Evolutionary conservation across 495 filamentous ascomycete genomes (phyloP).

Genomic region (Rhizodiscina lignyota): DNA sequence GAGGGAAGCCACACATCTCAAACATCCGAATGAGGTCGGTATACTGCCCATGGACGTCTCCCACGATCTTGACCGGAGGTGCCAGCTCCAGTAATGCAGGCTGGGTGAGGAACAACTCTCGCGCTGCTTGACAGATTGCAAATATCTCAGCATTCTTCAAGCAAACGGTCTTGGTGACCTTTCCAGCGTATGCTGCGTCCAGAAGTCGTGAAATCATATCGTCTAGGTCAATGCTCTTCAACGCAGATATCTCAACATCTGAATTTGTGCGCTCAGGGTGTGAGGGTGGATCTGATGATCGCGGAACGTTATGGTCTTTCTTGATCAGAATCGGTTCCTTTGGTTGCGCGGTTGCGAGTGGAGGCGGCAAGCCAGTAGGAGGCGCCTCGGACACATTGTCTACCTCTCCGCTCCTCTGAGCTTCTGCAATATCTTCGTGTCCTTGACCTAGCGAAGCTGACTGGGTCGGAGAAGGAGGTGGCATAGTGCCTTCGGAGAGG

Average conservation of each 20-base stretch:
- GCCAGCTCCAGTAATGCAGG: conserved; percentile 83
- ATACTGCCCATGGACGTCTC: conserved; percentile 96
- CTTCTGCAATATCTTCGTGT: conserved; percentile 62
- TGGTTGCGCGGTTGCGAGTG: conserved; percentile 34
- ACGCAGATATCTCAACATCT: conserved; percentile 48
- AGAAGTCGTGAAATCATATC: conserved; percentile 92
- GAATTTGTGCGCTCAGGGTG: conserved; percentile 8
- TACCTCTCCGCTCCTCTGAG: conserved; percentile 77
- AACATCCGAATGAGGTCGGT: conserved; percentile 95
- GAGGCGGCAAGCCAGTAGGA: conserved; percentile 40
- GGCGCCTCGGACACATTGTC: conserved; percentile 92
- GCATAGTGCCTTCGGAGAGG: conserved; percentile 40
- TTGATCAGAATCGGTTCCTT: conserved; percentile 72
- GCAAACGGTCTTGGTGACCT: conserved; percentile 93
- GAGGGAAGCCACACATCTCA: conserved; percentile 98
- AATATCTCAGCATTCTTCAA: conserved; percentile 95
- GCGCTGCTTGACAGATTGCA: conserved; percentile 72
- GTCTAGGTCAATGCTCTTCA: conserved; percentile 85
- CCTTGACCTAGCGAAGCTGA: conserved; percentile 59
- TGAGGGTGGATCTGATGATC: conserved; percentile 7
- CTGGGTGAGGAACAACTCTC: conserved; percentile 81
- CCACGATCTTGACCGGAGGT: conserved; percentile 97
- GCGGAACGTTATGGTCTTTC: conserved; percentile 29
- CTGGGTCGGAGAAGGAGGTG: conserved; percentile 79
- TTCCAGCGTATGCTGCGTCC: conserved; percentile 88